These are phyloP conservation scores for Cercospora sesami DNA, from an alignment of 2,329 filamentous ascomycete genomes.

Conservation along the genomic window DNA sequence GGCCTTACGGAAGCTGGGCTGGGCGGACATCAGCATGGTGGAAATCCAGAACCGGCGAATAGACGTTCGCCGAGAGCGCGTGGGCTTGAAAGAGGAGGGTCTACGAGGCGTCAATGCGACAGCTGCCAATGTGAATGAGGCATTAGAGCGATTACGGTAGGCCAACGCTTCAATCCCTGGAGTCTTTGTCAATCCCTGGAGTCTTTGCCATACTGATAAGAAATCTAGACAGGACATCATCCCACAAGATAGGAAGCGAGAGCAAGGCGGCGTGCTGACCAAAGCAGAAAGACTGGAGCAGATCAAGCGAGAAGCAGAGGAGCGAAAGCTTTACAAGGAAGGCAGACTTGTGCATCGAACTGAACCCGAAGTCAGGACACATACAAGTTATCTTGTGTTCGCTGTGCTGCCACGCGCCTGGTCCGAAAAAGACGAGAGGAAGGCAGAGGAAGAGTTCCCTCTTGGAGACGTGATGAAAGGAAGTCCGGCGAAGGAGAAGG, in stretches of 20 bases:
- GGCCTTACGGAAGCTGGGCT: conserved; percentile 74
- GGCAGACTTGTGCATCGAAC: conserved; percentile 77
- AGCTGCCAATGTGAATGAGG: conserved; percentile 75
- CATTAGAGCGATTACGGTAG: conserved; percentile 68
- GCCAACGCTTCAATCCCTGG: conserved; percentile 58
- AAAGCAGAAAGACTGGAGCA: conserved; percentile 36
- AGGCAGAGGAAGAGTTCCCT: conserved; percentile 24
- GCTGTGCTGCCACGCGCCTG: conserved; percentile 84
- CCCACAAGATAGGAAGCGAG: conserved; percentile 10
- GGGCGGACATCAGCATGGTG: conserved; percentile 92
- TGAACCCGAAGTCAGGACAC: conserved; percentile 87
- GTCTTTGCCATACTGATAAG: conserved; percentile 2
- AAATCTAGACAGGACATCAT: conserved; percentile 14
- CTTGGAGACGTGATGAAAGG: conserved; percentile 26
- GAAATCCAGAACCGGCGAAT: conserved; percentile 79
- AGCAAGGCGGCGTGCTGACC: conserved; percentile 30
- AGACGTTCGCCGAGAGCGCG: conserved; percentile 77
- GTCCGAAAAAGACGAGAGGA: conserved; percentile 76
- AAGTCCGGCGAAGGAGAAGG: conserved; percentile 8
- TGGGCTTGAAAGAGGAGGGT: conserved; percentile 70
- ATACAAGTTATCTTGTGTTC: conserved; percentile 96
- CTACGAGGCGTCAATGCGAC: conserved; percentile 66
- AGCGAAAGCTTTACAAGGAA: conserved; percentile 66
- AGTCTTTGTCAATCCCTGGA: not conserved
- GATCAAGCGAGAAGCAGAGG: conserved; percentile 40